Evolutionary conservation across 345 rosid genomes (phyloP).

Genomic region (Pistacia atlantica): DNA sequence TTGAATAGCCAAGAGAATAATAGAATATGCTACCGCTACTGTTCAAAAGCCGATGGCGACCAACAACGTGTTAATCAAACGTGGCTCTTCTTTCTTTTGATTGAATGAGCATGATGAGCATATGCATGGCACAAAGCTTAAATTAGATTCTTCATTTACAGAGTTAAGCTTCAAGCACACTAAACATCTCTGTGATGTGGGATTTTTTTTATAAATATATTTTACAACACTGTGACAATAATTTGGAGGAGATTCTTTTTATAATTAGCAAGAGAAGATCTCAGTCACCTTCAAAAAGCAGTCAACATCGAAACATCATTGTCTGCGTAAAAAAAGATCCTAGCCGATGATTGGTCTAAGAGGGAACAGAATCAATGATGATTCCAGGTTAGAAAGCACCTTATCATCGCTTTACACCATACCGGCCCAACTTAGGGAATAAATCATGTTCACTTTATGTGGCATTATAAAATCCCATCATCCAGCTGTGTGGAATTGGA

Average conservation of each 20-base stretch:
- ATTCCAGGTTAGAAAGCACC: conserved; percentile 36
- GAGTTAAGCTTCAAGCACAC: conserved; percentile 36
- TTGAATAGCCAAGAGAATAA: conserved; percentile 28
- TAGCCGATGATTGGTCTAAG: conserved; percentile 43
- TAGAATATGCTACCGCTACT: conserved; percentile 30
- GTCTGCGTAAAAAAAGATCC: conserved; percentile 33
- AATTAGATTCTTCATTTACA: conserved; percentile 29
- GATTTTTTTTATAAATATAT: conserved; percentile 7
- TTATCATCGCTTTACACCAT: conserved; percentile 28
- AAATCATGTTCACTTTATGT: conserved; percentile 26
- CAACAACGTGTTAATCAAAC: conserved; percentile 19
- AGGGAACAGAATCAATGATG: conserved; percentile 51
- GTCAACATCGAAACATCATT: conserved; percentile 44
- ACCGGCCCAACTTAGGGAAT: conserved; percentile 26
- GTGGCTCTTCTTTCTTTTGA: conserved; percentile 22
- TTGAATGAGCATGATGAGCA: conserved; percentile 8
- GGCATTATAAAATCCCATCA: conserved; percentile 41
- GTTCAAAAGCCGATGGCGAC: conserved; percentile 30
- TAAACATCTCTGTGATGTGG: conserved; percentile 13
- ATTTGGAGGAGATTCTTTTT: conserved; percentile 15
- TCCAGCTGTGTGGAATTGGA: conserved; percentile 23
- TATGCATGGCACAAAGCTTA: conserved; percentile 19
- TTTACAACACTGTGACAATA: conserved; percentile 9
- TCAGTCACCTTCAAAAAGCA: conserved; percentile 32
- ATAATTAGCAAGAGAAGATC: conserved; percentile 26